Conservation (phyloP, 495 filamentous ascomycete genomes). For the Stereocaulon alpinum region DNA sequence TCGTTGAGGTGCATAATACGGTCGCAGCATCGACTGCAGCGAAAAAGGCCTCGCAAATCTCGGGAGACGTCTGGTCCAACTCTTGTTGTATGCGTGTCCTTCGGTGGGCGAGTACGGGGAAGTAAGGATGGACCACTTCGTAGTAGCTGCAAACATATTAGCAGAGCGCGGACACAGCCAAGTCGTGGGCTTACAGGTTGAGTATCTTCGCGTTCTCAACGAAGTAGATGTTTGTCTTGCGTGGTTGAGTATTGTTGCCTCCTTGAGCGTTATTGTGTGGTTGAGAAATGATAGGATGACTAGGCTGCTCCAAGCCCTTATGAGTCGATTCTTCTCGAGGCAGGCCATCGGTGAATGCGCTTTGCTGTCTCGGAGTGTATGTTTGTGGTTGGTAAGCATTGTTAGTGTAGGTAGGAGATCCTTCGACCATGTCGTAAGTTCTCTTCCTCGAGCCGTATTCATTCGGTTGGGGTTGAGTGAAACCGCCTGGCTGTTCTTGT, state of each 20-base stretch:
- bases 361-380: background rate
- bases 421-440: conserved; percentile 48
- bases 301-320: conserved; percentile 11
- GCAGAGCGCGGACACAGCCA: background rate
- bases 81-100: conserved; percentile 52
- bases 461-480: background rate
- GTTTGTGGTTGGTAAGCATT: conserved; percentile 12
- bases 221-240: background rate
- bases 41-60: conserved; percentile 60
- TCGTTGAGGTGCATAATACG: background rate
- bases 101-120: conserved; percentile 62
- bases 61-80: conserved; percentile 47
- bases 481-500: conserved; percentile 27
- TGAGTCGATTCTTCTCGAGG: conserved; percentile 8
- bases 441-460: conserved; percentile 34
- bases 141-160: conserved; percentile 48
- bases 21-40: conserved; percentile 48
- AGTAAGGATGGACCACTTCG: conserved; percentile 56
- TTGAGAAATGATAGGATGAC: background rate
- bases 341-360: conserved; percentile 1
- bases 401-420: conserved; percentile 26
- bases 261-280: conserved; percentile 5
- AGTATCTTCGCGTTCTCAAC: background rate
- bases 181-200: background rate
- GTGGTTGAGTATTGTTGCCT: background rate